Evolutionary conservation across 345 rosid genomes (phyloP).

Genomic region (Populus euphratica): DNA sequence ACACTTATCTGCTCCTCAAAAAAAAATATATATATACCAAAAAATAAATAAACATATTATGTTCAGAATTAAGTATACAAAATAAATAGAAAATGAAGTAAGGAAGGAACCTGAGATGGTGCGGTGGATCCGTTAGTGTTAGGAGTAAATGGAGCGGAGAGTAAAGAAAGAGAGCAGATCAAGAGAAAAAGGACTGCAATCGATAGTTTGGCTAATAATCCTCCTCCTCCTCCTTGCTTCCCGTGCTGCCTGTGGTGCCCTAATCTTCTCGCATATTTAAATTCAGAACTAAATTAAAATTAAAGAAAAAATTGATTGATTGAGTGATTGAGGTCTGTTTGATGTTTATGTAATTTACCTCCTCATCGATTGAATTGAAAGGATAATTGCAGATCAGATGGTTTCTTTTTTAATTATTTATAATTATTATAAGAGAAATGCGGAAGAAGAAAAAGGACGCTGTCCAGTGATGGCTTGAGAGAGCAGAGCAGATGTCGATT

Average conservation of each 20-base stretch:
- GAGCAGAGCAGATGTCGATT: neutral
- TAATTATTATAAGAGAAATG: neutral
- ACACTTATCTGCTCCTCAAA: conserved; percentile 50
- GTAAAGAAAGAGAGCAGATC: conserved; percentile 70
- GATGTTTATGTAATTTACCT: conserved; percentile 7
- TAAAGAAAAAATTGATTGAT: no score
- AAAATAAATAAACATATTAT: neutral
- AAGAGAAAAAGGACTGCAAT: conserved; percentile 60
- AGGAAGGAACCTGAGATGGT: conserved; percentile 47
- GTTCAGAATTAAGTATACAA: no score
- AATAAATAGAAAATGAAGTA: no score
- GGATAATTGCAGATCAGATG: conserved; percentile 1
- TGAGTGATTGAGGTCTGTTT: no score
- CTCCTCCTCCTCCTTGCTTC: conserved; percentile 50
- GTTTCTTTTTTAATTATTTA: neutral
- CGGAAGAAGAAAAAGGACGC: neutral
- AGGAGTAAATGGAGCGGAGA: conserved; percentile 42
- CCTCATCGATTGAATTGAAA: conserved; percentile 9
- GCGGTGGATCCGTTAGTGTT: conserved; percentile 39
- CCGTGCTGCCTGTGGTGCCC: conserved; percentile 67
- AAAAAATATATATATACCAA: neutral
- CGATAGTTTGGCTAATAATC: conserved; percentile 54
- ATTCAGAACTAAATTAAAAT: neutral
- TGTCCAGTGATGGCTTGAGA: neutral
- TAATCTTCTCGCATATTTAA: conserved; percentile 28